Evolutionary conservation across 2,329 filamentous ascomycete genomes (phyloP).

Genomic region (Zymoseptoria crescenta): DNA sequence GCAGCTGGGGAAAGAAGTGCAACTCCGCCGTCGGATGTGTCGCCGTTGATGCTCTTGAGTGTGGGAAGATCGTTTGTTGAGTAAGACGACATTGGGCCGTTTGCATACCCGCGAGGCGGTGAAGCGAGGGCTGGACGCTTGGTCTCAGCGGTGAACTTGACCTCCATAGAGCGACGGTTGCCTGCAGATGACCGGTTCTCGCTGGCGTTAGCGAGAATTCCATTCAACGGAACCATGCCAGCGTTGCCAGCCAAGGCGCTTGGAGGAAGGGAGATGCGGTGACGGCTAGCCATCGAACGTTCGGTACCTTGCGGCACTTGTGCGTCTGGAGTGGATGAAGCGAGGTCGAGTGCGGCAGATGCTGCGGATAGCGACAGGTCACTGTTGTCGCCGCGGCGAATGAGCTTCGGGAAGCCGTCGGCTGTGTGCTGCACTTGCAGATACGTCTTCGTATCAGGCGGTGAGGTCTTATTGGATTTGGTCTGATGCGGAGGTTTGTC

Average conservation of each 20-base stretch:
- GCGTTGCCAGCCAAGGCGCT: conserved; percentile 28
- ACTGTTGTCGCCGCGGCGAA: conserved; percentile 54
- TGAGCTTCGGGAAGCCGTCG: conserved; percentile 79
- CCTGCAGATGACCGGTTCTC: conserved; percentile 33
- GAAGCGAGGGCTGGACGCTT: conserved; percentile 45
- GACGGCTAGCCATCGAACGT: conserved; percentile 44
- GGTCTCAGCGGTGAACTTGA: conserved; percentile 36
- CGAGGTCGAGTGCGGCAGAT: conserved; percentile 70
- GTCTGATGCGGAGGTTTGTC: conserved; percentile 37
- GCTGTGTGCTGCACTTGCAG: conserved; percentile 65
- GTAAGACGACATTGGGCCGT: conserved; percentile 71
- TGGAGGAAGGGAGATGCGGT: conserved; percentile 35
- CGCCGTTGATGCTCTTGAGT: conserved; percentile 57
- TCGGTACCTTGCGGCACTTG: conserved; percentile 48
- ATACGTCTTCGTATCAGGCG: conserved; percentile 60
- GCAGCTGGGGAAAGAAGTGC: conserved; percentile 21
- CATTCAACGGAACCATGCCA: conserved; percentile 32
- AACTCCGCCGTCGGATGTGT: conserved; percentile 44
- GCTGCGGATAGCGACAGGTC: conserved; percentile 65
- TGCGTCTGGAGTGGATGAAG: conserved; percentile 61
- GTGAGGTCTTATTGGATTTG: conserved; percentile 38
- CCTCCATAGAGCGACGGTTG: conserved; percentile 43
- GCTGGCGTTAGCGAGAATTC: conserved; percentile 32
- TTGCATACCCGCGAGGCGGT: conserved; percentile 50
- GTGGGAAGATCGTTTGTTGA: conserved; percentile 86